Evolutionary conservation across 2,329 filamentous ascomycete genomes (phyloP).

Genomic region (Sphaerulina musiva): DNA sequence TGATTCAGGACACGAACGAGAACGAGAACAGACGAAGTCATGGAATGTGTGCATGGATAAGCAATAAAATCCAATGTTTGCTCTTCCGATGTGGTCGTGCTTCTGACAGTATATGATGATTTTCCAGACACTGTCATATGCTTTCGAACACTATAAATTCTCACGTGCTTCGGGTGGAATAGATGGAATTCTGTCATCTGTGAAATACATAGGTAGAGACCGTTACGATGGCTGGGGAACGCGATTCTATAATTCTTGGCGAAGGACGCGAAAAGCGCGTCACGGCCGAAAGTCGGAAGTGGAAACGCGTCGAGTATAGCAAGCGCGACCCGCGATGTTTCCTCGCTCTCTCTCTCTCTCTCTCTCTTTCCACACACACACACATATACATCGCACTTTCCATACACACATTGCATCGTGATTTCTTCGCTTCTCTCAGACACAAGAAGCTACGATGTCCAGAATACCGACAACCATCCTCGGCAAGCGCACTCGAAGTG

Average conservation of each 20-base stretch:
- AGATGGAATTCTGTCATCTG: not conserved
- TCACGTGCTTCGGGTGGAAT: not conserved
- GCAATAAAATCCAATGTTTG: no score
- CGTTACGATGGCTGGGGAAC: constrained; percentile 4
- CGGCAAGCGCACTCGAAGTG: constrained; percentile 44
- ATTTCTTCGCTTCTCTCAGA: constrained; percentile 1
- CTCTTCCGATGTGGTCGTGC: no score
- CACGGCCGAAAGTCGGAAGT: constrained; percentile 7
- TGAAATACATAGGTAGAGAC: not conserved
- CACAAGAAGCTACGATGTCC: constrained; percentile 30
- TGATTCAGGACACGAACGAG: no score
- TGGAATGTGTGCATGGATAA: no score
- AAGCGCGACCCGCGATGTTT: constrained; percentile 1
- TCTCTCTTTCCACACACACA: not conserved
- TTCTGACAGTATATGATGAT: no score
- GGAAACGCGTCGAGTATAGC: constrained; percentile 6
- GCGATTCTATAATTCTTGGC: not conserved
- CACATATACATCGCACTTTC: constrained; percentile 4
- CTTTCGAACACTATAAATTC: not conserved
- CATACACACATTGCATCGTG: not conserved
- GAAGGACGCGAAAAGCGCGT: constrained; percentile 2
- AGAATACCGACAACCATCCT: constrained; percentile 33
- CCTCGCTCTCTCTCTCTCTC: not conserved
- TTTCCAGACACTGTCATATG: no score
- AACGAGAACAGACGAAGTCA: no score